A percentile compares a stretch with the other conserved stretches of the same genome.
phyloP scores from a whole-genome alignment of 306 rosid genomes.

The Coriaria nepalensis region DNA sequence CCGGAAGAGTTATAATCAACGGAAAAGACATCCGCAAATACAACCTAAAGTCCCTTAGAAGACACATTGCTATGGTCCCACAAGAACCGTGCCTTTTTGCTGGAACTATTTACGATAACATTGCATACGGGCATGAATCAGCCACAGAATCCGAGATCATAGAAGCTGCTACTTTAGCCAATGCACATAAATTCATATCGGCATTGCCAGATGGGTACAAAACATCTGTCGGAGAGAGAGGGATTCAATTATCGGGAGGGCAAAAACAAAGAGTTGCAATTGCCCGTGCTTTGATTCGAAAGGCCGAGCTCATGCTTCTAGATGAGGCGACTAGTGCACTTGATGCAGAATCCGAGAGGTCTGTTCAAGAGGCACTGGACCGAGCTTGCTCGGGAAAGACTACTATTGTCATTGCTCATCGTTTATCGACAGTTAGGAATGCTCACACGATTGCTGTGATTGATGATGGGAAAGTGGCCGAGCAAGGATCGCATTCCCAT shows the following conservation, averaged over 20 bases:
- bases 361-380: constrained; percentile 91
- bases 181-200: constrained; percentile 85
- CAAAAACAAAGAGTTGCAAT: constrained; percentile 90
- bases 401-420: constrained; percentile 85
- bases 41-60: constrained; percentile 84
- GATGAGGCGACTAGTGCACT: constrained; percentile 99
- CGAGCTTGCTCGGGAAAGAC: constrained; percentile 79
- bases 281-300: constrained; percentile 80
- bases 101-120: constrained; percentile 69
- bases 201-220: constrained; percentile 74
- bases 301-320: constrained; percentile 82
- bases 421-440: constrained; percentile 73
- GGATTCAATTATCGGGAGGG: constrained; percentile 87
- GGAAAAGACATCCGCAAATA: constrained; percentile 88
- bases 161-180: constrained; percentile 85
- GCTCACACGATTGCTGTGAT: constrained; percentile 82
- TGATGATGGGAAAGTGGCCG: constrained; percentile 96
- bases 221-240: constrained; percentile 92
- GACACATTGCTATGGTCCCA: constrained; percentile 84
- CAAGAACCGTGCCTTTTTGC: constrained; percentile 95
- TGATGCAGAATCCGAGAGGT: constrained; percentile 90
- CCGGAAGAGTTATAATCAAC: constrained; percentile 76
- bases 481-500: constrained; percentile 96
- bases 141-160: constrained; percentile 82
- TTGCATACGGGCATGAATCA: constrained; percentile 86